phyloP scores from a whole-genome alignment of 768 basidiomycete genomes.

The Suillus alpinus region DNA sequence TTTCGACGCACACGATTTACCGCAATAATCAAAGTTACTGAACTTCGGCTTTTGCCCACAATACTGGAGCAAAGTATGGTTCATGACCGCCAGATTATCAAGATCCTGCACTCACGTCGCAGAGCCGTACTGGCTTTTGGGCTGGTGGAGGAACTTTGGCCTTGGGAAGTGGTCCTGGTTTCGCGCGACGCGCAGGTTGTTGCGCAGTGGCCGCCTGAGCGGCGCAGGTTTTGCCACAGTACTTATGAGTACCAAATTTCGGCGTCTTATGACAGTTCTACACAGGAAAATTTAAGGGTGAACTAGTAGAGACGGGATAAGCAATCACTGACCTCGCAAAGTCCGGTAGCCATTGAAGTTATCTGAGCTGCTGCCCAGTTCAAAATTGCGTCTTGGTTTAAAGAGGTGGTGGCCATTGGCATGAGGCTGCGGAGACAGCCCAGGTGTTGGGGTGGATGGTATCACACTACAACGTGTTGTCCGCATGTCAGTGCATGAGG shows the following conservation, averaged over 20 bases:
- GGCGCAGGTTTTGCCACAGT: constrained; percentile 55
- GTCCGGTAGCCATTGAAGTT: constrained; percentile 23
- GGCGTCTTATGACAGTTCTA: constrained; percentile 56
- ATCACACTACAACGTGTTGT: neutral
- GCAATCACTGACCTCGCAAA: constrained; percentile 28
- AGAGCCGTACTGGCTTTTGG: constrained; percentile 22
- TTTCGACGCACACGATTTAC: constrained; percentile 59
- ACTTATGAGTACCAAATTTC: constrained; percentile 54
- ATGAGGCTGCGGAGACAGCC: neutral
- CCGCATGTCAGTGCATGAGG: constrained; percentile 1
- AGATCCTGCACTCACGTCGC: constrained; percentile 25
- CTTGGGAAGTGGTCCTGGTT: constrained; percentile 13
- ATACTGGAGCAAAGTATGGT: constrained; percentile 21
- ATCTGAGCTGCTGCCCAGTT: constrained; percentile 2
- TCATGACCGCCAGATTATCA: constrained; percentile 20
- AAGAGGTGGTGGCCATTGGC: constrained; percentile 1
- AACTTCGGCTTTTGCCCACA: constrained; percentile 66
- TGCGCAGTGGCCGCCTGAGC: constrained; percentile 35
- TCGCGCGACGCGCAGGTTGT: constrained; percentile 7
- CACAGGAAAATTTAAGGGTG: neutral
- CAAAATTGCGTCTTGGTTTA: constrained; percentile 1
- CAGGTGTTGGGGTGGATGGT: neutral
- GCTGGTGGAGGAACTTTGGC: constrained; percentile 9
- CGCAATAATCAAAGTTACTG: constrained; percentile 58
- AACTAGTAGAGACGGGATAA: neutral